Percentiles rank a stretch among this genome's conserved stretches.
phyloP scores from a whole-genome alignment of 768 basidiomycete genomes.

The Cubamyces lactineus region DNA sequence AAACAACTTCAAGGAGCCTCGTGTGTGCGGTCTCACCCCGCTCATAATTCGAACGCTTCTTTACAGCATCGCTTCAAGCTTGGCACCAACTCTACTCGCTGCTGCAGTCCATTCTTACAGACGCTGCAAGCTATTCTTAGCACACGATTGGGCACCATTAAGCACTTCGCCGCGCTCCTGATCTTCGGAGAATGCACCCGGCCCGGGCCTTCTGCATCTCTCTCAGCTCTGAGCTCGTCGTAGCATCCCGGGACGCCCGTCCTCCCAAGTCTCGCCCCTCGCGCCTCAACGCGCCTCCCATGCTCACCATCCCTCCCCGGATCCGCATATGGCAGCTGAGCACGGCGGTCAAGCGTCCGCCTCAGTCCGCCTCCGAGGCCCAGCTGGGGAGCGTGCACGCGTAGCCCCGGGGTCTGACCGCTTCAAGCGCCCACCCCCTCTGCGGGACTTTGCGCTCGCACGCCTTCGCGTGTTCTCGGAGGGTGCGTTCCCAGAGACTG shows the following conservation, averaged over 20 bases:
- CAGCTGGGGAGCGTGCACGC: no score
- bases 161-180: background rate
- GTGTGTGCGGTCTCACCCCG: no score
- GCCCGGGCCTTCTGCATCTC: background rate
- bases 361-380: background rate
- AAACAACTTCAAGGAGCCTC: no score
- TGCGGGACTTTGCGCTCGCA: background rate
- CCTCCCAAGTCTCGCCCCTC: background rate
- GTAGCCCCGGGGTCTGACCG: no score
- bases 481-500: background rate
- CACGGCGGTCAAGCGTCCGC: background rate
- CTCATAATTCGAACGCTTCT: no score
- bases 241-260: conserved; percentile 9
- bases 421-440: no score
- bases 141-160: background rate
- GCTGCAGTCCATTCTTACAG: no score
- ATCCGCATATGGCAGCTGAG: background rate
- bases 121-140: background rate
- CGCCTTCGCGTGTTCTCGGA: conserved; percentile 14
- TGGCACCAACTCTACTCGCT: background rate
- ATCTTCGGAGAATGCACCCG: background rate
- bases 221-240: background rate
- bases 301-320: background rate
- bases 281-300: no score
- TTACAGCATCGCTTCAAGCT: no score